Percentiles rank a stretch among this genome's conserved stretches.
Evolutionary conservation across 108 stramenopile genomes (phyloP).

Genomic region (Hondaea fermentalgiana): DNA sequence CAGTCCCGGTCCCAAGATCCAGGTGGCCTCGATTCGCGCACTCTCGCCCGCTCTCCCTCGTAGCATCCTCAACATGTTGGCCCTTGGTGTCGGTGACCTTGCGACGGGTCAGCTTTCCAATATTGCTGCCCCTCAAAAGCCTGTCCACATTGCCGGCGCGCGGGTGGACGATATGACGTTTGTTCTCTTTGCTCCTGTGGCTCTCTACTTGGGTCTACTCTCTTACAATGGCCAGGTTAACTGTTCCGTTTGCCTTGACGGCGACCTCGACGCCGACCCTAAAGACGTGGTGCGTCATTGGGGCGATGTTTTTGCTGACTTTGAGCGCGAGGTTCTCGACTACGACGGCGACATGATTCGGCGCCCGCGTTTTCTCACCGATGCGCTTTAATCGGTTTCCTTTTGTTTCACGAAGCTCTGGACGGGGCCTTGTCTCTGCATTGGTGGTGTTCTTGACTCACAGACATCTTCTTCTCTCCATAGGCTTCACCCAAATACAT

Average conservation of each 20-base stretch:
- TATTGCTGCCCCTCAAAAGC: not conserved
- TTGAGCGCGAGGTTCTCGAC: no score
- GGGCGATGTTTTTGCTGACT: no score
- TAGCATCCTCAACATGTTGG: not conserved
- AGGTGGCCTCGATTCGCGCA: not conserved
- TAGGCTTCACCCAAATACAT: no score
- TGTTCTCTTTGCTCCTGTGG: not conserved
- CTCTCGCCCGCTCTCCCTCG: not conserved
- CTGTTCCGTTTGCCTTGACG: not conserved
- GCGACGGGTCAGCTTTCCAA: not conserved
- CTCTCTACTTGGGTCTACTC: not conserved
- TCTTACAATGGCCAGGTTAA: not conserved
- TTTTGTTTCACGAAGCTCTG: no score
- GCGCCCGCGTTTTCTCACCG: no score
- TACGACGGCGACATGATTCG: no score
- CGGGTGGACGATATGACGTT: not conserved
- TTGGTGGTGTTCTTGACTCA: no score
- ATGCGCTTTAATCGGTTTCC: no score
- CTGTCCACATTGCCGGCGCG: not conserved
- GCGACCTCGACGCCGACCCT: not conserved
- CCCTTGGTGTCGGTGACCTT: not conserved
- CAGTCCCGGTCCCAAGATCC: not conserved
- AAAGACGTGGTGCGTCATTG: no score
- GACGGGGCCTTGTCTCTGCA: no score
- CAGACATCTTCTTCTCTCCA: no score